Evolutionary conservation across 129 eudicot genomes (phyloP), one percentile per base, ranked within the genome.

Genomic region (Saposhnikovia divaricata): DNA sequence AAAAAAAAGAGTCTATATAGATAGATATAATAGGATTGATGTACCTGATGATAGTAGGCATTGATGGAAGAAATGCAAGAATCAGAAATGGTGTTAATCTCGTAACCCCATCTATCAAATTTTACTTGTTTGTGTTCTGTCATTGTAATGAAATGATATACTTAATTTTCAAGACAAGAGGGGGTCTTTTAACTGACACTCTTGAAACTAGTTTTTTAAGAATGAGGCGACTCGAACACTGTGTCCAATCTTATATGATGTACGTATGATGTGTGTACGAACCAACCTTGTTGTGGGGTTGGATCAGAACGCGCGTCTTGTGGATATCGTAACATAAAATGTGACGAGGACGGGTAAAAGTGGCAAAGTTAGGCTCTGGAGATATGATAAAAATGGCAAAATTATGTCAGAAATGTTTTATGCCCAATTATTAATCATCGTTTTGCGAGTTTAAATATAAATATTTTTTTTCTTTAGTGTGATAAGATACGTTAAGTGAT

Each of bases 61-160:
- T 93, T 89, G 79, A 93, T 87, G 42, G 91, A 86, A 88, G 91
- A 83, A 75, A 93, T 83, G 86, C 98, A 93, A 57, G 88, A 48
- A 59, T 89, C 90, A 34, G 98, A 93, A 72, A 51, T 53, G 51
- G 98, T 93, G 48, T 79, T 88, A 27, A 93, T 90, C 83, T 88
- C 85, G 50, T 93, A 93, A 72, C 98, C 97, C 98, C 98, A 93
- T 83, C 53, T 88, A 81, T 91, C 92, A 11, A 79, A 21, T 71
- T 81, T 90, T 77, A 79, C 66, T 63, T 44, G 82, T 78, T 46
- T 31, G 48, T 44, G 37, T 76, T 47, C 77, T 77, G 72, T 11
- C 72, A 66, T 66, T 34, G 42, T 59, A n/a, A 55, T n/a, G 34
- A n/a, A 59, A 25, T 57, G 19, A 43, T 51, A 37, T 38, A 16